phyloP scores from a whole-genome alignment of 345 rosid species.

The Euphorbia lathyris region DNA sequence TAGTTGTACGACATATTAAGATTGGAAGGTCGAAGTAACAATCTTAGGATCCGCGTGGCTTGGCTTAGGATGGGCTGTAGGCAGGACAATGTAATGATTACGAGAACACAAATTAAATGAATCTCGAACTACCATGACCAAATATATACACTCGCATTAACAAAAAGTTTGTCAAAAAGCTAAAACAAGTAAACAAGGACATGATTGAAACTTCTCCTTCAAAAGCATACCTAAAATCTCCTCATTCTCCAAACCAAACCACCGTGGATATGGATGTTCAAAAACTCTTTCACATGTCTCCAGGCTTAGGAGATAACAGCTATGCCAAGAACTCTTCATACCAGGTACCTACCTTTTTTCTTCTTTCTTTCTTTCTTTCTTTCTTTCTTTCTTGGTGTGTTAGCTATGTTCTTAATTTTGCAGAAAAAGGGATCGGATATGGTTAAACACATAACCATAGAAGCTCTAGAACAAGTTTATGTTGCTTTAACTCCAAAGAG shows the following conservation, averaged over 20 bases:
- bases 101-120: neutral
- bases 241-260: neutral
- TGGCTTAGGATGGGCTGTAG: no score
- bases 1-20: no score
- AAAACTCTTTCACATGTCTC: constrained; percentile 39
- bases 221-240: no score
- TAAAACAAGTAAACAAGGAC: neutral
- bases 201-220: neutral
- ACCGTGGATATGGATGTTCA: constrained; percentile 28
- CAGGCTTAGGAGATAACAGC: constrained; percentile 64
- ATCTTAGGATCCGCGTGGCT: no score
- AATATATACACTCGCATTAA: neutral
- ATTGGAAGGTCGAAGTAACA: no score
- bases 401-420: neutral
- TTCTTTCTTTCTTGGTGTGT: neutral
- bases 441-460: constrained; percentile 61
- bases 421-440: constrained; percentile 71
- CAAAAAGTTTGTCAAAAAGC: neutral
- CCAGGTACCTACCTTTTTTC: constrained; percentile 40
- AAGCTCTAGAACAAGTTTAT: constrained; percentile 49
- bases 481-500: constrained; percentile 29
- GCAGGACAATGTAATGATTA: neutral
- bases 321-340: constrained; percentile 65
- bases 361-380: no score
- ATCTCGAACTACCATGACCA: neutral